phyloP scores from a whole-genome alignment of 106 monocot species.

The Posidonia australis region DNA sequence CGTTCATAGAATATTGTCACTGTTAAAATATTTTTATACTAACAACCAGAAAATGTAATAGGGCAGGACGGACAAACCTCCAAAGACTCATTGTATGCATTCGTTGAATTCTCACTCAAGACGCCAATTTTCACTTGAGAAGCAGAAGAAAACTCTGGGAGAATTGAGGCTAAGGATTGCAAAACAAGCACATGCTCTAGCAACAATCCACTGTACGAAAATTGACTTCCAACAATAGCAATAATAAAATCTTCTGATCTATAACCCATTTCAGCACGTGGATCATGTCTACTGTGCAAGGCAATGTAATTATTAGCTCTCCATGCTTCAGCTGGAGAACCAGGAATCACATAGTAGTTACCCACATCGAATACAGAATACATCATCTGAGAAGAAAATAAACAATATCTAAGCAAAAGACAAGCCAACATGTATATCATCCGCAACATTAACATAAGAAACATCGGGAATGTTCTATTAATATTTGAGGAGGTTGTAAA shows the following conservation, averaged over 20 bases:
- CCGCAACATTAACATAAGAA: neutral
- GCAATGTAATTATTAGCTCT: constrained; percentile 26
- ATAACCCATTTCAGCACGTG: constrained; percentile 35
- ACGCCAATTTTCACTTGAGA: constrained; percentile 56
- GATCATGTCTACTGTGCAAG: constrained; percentile 12
- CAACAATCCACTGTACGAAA: constrained; percentile 71
- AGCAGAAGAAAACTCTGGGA: constrained; percentile 31
- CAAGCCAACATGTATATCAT: neutral
- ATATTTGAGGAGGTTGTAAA: too few species aligned
- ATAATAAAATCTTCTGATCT: constrained; percentile 62
- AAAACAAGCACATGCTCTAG: constrained; percentile 78
- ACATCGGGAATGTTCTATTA: neutral
- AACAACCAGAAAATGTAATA: neutral
- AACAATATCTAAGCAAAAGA: neutral
- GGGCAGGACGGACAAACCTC: constrained; percentile 36
- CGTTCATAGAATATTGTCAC: too few species aligned
- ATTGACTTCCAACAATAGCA: constrained; percentile 69
- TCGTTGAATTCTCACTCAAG: constrained; percentile 36
- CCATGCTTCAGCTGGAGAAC: constrained; percentile 67
- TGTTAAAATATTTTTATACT: too few species aligned
- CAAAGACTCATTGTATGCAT: constrained; percentile 34
- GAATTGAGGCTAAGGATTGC: constrained; percentile 51
- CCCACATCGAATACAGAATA: constrained; percentile 79
- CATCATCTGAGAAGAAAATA: constrained; percentile 45
- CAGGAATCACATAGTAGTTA: constrained; percentile 81